Base-by-base conservation (phyloP, 164 flowering plant genomes). In the Litsea cubeba region DNA sequence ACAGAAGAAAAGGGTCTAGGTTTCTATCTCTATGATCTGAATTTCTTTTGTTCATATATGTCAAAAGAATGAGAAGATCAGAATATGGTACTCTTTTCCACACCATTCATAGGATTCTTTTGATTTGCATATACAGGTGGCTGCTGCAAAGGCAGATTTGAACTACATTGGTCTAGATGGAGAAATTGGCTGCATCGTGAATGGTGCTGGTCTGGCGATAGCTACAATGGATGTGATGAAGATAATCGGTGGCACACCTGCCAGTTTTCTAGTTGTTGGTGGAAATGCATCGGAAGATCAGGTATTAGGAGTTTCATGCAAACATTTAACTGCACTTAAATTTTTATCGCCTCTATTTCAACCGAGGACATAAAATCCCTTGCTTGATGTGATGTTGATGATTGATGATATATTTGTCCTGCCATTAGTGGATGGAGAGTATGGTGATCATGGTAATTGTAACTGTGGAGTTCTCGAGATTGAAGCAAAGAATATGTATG, bases 131-230 rank as follows among this genome's bases (percentile, higher is more conserved):
- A 17, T 51, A 51, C 57, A 95, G 99, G 98, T 95, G 74, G 87
- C 90, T 82, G 99, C 99, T 76, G 95, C 97, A 28, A 87, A 93
- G 84, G 99, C 95, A 66, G 99, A 93, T 82, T 75, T 95, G 81
- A 95, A 95, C 82, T 95, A 95, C 75, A 95, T 95, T 83, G 99
- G 99, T 63, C 84, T 95, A 73, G 99, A 95, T 85, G 99, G 99
- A 79, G 97, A 95, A 83, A 95, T 95, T 79, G 99, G 99, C 68
- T 95, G 99, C 85, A 95, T 95, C 98, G 99, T 95, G 68, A 95
- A 95, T 87, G 99, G 99, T 79, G 99, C 98, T 68, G 99, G 99
- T 68, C 83, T 95, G 81, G 99, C 99, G 23, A 95, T 95, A 98
- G 95, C 99, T 62, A 94, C 99, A 8, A 93, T 95, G 99, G 99